Evolutionary conservation across 78 protist genomes (phyloP), one percentile per base, ranked within the genome.

Genomic region (Dictyostelium citrinum): DNA sequence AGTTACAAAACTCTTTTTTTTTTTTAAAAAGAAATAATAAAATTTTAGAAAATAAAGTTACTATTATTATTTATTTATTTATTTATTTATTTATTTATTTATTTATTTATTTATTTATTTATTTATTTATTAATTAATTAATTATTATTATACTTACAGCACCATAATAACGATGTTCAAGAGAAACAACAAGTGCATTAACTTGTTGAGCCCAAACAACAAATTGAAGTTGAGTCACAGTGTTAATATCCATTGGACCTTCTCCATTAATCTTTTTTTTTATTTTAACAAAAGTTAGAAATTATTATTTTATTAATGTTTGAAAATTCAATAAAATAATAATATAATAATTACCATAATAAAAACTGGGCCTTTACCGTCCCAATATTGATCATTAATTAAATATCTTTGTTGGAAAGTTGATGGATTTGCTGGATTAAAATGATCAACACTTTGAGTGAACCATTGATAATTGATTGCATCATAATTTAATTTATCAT

Each of bases 401-500:
- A 86, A n/a, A 60, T 86, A 86, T 61, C 92, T 55, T 77, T 86
- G 92, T 86, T 86, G 92, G 79, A 86, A 86, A 29, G 92, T 86
- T 43, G 43, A 12, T 43, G 39, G 10, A 43, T 86, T 77, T 3
- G 33, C 43, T 29, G 37, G 41, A 43, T 86, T 77, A 46, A 86
- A 86, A 29, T 86, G 92, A 77, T 86, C 84, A 33, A 86, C 27
- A 60, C 67, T 86, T 75, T 84, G 91, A 51, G 91, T 84, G 33
- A 84, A 84, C 91, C 91, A 84, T 84, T 84, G 91, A 9, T 84
- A 84, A 33, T 84, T 64, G 17, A 72, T 46, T 9, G 60, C 55
- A 71, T 8, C 10, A 17, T 27, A 27, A 35, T 71, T 20, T 33
- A 33, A 27, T 11, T 7, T 17, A 35, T 20, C n/a, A 17, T 35